phyloP scores from a whole-genome alignment of 768 basidiomycete genomes.

The Dictyophora rubrovolvata region DNA sequence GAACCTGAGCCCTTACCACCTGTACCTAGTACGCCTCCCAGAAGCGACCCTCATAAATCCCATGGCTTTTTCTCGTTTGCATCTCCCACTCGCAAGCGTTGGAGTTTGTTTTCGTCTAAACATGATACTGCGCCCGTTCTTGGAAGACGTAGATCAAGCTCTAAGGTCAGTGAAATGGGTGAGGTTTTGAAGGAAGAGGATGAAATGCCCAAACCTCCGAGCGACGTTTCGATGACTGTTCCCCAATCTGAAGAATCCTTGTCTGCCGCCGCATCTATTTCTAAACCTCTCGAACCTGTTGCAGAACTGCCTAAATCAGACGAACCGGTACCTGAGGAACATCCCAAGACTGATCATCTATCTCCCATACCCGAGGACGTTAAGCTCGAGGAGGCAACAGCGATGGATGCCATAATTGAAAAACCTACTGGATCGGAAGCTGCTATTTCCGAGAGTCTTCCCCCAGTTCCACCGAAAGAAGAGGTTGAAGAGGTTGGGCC shows the following conservation, averaged over 20 bases:
- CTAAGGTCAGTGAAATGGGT: constrained; percentile 58
- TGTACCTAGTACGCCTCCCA: constrained; percentile 19
- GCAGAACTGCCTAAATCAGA: constrained; percentile 13
- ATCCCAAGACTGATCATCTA: too few species aligned
- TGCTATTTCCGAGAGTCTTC: not conserved
- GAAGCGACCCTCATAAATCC: constrained; percentile 18
- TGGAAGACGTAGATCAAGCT: constrained; percentile 23
- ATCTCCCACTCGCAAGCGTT: constrained; percentile 46
- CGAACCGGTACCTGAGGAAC: constrained; percentile 16
- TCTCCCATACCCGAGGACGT: constrained; percentile 11
- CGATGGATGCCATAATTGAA: not conserved
- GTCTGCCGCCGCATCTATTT: constrained; percentile 22
- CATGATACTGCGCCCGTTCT: constrained; percentile 19
- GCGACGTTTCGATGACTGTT: constrained; percentile 9
- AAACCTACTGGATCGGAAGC: not conserved
- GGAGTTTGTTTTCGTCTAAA: constrained; percentile 44
- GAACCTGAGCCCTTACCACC: constrained; percentile 17
- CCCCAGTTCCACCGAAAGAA: not conserved
- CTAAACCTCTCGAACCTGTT: constrained; percentile 17
- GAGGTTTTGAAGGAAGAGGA: constrained; percentile 53
- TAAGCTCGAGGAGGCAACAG: constrained; percentile 7
- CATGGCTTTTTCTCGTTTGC: not conserved
- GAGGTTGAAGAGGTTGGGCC: not conserved
- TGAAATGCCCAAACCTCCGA: constrained; percentile 19
- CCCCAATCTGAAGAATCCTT: constrained; percentile 13